Conservation (phyloP, 2,329 filamentous ascomycete species). For the Colletotrichum coccodes region DNA sequence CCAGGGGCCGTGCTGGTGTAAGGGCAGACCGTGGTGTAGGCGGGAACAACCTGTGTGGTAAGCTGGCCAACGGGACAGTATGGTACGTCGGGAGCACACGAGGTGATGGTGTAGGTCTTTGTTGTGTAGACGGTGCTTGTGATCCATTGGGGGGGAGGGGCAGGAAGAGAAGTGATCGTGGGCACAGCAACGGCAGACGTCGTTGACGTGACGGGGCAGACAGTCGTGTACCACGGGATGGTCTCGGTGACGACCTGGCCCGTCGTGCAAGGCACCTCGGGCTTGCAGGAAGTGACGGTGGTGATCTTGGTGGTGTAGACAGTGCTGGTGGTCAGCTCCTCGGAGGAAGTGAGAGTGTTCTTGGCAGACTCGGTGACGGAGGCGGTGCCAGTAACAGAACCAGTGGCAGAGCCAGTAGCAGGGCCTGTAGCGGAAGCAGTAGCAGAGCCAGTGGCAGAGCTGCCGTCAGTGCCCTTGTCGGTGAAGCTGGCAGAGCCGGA, state of each 20-base stretch:
- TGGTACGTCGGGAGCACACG: conserved; percentile 56
- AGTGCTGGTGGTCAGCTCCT: conserved; percentile 40
- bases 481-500: conserved; percentile 30
- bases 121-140: conserved; percentile 53
- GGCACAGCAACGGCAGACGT: conserved; percentile 15
- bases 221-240: conserved; percentile 48
- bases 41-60: conserved; percentile 46
- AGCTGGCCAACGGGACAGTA: conserved; percentile 50
- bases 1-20: conserved; percentile 36
- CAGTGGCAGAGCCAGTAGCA: conserved; percentile 9
- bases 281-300: conserved; percentile 57
- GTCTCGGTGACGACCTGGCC: conserved; percentile 50
- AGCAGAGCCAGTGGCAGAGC: neutral
- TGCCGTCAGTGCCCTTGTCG: conserved; percentile 14
- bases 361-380: conserved; percentile 9
- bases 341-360: neutral
- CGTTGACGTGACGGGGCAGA: conserved; percentile 50
- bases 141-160: conserved; percentile 29
- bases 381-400: neutral
- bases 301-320: conserved; percentile 46
- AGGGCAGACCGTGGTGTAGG: conserved; percentile 55
- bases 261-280: conserved; percentile 44
- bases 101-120: conserved; percentile 63
- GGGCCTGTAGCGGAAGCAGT: neutral
- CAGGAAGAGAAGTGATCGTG: conserved; percentile 2